Evolutionary conservation across 352 stramenopile genomes (phyloP), one percentile per base, ranked within the genome.

Genomic region (Phytophthora melonis): DNA sequence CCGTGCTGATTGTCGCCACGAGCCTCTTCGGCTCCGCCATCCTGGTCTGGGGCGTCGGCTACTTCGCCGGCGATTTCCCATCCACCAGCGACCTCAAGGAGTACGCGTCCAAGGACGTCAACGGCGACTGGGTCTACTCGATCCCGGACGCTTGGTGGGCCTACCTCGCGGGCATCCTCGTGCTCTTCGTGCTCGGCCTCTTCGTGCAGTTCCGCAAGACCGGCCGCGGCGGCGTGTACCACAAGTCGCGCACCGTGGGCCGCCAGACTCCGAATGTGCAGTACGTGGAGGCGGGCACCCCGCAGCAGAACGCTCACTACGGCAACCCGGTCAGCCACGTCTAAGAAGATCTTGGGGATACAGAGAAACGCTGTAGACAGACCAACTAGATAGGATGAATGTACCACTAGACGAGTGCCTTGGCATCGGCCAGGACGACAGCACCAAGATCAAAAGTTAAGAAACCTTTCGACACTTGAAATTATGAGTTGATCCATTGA

Each of bases 181-280:
- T 92, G 68, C 80, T 93, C 41, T 85, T 83, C 41, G 63, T 78
- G 25, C 49, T 93, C 16, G 84, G 83, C 5, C 64, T 88, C 59
- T 75, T 82, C 45, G 63, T 93, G n/a, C 86, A 92, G 66, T 90
- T 91, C 72, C 73, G 73, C 63, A 90, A 87, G 77, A 90, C 83
- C 4, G 79, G 70, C 9, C 72, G 70, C n/a, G 74, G 54, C 13
- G 68, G 64, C 14, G 49, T 76, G 19, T 80, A 83, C 69, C 63
- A 86, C 68, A 74, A 76, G 55, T 74, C 75, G 9, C 66, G 53
- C 21, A 63, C 71, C 13, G 55, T 79, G 41, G 71, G 61, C 8
- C 71, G 34, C 18, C 57, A 58, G 8, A 52, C 61, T n/a, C 63
- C 79, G 43, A 65, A 54, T 10, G 67, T 75, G 63, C 70, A 83